Conservation (phyloP, 805 yeast species). For the Crinitomyces ghanaensis region DNA sequence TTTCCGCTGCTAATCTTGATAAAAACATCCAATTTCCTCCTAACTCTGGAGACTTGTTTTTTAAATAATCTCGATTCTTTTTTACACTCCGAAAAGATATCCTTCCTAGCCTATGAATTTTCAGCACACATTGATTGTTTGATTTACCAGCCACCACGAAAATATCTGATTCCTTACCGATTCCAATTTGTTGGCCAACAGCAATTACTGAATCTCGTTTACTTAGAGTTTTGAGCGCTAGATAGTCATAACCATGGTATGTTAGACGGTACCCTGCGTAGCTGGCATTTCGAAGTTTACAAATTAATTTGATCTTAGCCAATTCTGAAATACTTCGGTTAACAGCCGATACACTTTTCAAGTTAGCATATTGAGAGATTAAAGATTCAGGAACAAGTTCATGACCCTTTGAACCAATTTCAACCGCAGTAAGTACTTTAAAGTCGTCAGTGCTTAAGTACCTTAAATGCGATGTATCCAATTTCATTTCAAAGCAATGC, state of each 20-base stretch:
- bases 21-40: conserved; percentile 89
- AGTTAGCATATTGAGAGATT: conserved; percentile 69
- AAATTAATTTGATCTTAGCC: conserved; percentile 72
- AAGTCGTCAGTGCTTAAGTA: conserved; percentile 86
- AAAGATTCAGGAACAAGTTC: conserved; percentile 86
- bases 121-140: conserved; percentile 63
- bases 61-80: conserved; percentile 84
- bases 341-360: conserved; percentile 65
- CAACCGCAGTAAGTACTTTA: conserved; percentile 78
- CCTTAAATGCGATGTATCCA: conserved; percentile 89
- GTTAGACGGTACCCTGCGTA: conserved; percentile 92
- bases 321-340: conserved; percentile 70
- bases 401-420: conserved; percentile 83
- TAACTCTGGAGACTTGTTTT: conserved; percentile 47
- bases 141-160: conserved; percentile 62
- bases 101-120: conserved; percentile 88
- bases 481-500: conserved; percentile 80
- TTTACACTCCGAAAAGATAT: conserved; percentile 87
- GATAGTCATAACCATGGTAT: conserved; percentile 81
- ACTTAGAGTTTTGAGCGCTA: conserved; percentile 77
- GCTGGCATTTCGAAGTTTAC: conserved; percentile 75
- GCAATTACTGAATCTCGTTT: conserved; percentile 63
- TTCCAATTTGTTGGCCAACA: conserved; percentile 82
- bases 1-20: conserved; percentile 81
- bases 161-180: conserved; percentile 96